Percentiles rank a stretch among this genome's conserved stretches.
Evolutionary conservation across 2,329 filamentous ascomycete genomes (phyloP).

Genomic region (Fusarium humuli): DNA sequence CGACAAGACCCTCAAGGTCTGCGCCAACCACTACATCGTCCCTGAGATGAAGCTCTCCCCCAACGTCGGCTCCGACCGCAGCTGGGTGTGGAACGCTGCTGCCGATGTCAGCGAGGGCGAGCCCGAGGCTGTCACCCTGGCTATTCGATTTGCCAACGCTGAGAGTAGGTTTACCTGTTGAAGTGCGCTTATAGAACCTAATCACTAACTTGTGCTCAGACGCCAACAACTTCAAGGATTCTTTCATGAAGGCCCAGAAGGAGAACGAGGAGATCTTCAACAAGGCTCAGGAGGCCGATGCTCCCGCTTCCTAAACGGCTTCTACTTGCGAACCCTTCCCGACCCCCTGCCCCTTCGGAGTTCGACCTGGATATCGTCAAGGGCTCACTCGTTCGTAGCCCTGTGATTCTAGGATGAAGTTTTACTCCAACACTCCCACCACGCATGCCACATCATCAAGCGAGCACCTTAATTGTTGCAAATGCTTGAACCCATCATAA

Average conservation of each 20-base stretch:
- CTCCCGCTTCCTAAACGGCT: slow-evolving; percentile 44
- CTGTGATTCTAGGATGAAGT: slow-evolving; percentile 15
- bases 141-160: slow-evolving; percentile 96
- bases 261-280: slow-evolving; percentile 91
- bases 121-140: slow-evolving; percentile 93
- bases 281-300: slow-evolving; percentile 52
- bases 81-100: slow-evolving; percentile 99
- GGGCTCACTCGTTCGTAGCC: slow-evolving; percentile 31
- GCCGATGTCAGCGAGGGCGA: slow-evolving; percentile 98
- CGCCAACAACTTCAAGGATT: slow-evolving; percentile 97
- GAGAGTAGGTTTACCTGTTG: slow-evolving; percentile 77
- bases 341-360: slow-evolving; percentile 28
- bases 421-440: slow-evolving; percentile 30
- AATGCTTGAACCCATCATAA: slow-evolving; percentile 22
- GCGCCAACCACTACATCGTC: slow-evolving; percentile 99
- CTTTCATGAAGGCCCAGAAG: slow-evolving; percentile 95
- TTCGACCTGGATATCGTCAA: slow-evolving; percentile 18
- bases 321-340: slow-evolving; percentile 21
- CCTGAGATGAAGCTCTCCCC: slow-evolving; percentile 99
- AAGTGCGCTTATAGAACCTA: neutral
- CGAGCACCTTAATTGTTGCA: slow-evolving; percentile 31
- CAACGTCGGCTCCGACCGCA: slow-evolving; percentile 97
- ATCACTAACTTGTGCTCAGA: slow-evolving; percentile 65
- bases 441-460: slow-evolving; percentile 41
- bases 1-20: slow-evolving; percentile 99